Evolutionary conservation across 2,329 filamentous ascomycete species (phyloP), one percentile per base, ranked within the genome.

Genomic region (Talaromyces pinophilus): DNA sequence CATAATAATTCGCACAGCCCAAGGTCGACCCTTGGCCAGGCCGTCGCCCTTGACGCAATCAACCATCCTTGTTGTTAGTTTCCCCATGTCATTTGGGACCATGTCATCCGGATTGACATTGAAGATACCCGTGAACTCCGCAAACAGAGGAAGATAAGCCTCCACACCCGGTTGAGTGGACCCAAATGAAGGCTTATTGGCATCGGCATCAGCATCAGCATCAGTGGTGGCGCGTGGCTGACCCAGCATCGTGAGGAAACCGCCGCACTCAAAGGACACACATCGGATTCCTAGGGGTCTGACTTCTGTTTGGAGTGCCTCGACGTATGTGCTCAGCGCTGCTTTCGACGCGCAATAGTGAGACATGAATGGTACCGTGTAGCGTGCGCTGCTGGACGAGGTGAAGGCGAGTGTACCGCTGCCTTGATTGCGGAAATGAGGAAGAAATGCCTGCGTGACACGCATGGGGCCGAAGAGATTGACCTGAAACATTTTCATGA

Each of bases 401-500:
- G 81, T 70, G 30, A 77, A 80, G 33, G 79, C 72, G 40, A 81
- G 73, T 0, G 74, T 73, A 0, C 78, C 79, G 1, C 72, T 67
- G 33, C 72, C 60, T 63, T 72, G 68, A 15, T 68, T 62, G 35
- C 78, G 76, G 64, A 82, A 70, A 61, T 78, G 74, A 2, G 79
- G 79, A 6, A 79, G 71, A 4, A 78, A 65, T 1, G 77, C 77
- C 28, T 76, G 73, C 28, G 74, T 76, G 7, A 79, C 69, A 57
- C 77, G 77, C 25, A 81, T 67, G 2, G 75, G 72, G 0, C 78
- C 79, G 59, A 80, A 78, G 5, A 76, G 70, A 63, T 82, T 82
- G 19, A 75, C 75, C 35, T 75, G 73, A 70, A 80, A 79, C 44
- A 77, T 70, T 25, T 65, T 68, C 7, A 70, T 54, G 19, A 70